phyloP scores from a whole-genome alignment of 208 protist genomes.

The Phytomonas francai region DNA sequence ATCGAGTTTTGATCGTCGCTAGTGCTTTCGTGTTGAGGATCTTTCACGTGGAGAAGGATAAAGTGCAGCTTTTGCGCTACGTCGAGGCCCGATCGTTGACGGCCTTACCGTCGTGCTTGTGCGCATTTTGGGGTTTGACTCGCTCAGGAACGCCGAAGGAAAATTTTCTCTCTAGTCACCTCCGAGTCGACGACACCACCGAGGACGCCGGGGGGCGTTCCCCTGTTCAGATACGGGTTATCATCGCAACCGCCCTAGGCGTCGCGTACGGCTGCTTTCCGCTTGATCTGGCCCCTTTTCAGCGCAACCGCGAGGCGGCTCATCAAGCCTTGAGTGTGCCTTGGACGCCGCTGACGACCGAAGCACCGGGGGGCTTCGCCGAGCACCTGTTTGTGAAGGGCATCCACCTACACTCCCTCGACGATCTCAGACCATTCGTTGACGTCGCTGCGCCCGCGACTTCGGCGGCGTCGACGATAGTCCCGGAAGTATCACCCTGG shows the following conservation, averaged over 20 bases:
- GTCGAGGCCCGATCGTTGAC: constrained; percentile 33
- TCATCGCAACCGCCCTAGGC: constrained; percentile 12
- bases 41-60: constrained; percentile 15
- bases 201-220: not conserved
- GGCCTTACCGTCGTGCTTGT: constrained; percentile 34
- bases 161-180: not conserved
- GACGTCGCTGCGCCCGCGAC: not conserved
- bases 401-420: too few relatives aligned
- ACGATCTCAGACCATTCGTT: not conserved
- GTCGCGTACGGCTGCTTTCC: constrained; percentile 15
- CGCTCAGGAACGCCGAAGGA: not conserved
- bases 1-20: constrained; percentile 27
- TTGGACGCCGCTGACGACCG: too few relatives aligned
- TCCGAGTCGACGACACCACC: not conserved
- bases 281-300: not conserved
- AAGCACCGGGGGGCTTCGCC: too few relatives aligned
- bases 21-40: constrained; percentile 43
- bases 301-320: too few relatives aligned
- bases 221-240: constrained; percentile 11
- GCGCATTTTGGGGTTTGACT: constrained; percentile 13
- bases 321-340: too few relatives aligned
- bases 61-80: constrained; percentile 25
- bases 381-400: too few relatives aligned
- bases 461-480: not conserved
- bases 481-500: not conserved